Evolutionary conservation across 768 basidiomycete species (phyloP).

Genomic region (Russula virescens): DNA sequence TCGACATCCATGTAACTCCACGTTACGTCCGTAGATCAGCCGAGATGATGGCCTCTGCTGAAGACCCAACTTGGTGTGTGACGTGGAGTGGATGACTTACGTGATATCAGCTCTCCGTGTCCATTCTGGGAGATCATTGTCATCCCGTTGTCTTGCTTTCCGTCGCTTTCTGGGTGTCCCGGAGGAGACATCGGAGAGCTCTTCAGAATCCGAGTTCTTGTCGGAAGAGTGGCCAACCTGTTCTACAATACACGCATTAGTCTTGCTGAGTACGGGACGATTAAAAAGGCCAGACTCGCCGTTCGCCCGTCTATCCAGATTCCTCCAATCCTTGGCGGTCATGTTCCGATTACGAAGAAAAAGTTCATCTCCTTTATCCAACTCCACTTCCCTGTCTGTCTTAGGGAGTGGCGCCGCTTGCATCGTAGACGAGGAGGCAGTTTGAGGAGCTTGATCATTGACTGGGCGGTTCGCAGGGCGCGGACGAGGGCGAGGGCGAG

Average conservation of each 20-base stretch:
- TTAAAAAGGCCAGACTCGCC: constrained; percentile 36
- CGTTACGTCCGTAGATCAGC: background rate
- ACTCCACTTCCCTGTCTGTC: constrained; percentile 26
- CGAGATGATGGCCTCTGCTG: background rate
- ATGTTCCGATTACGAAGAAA: constrained; percentile 65
- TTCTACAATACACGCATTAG: constrained; percentile 9
- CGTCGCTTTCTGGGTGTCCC: constrained; percentile 22
- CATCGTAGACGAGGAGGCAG: constrained; percentile 11
- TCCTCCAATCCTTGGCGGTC: constrained; percentile 52
- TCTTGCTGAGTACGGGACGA: background rate
- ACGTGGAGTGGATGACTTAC: constrained; percentile 10
- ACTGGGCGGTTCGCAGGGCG: constrained; percentile 23
- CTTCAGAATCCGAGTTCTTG: constrained; percentile 26
- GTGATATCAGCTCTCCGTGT: constrained; percentile 16
- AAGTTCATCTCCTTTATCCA: constrained; percentile 57
- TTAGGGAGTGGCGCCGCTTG: constrained; percentile 11
- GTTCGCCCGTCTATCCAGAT: constrained; percentile 49
- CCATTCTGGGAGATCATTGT: constrained; percentile 21
- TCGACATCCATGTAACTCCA: background rate
- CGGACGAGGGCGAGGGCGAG: constrained; percentile 25
- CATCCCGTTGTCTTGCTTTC: constrained; percentile 16
- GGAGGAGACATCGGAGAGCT: constrained; percentile 6
- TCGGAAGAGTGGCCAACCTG: constrained; percentile 5
- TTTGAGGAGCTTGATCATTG: constrained; percentile 6
- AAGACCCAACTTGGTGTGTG: background rate